Evolutionary conservation across 805 yeast species (phyloP).

Genomic region (Metschnikowia hibisci): DNA sequence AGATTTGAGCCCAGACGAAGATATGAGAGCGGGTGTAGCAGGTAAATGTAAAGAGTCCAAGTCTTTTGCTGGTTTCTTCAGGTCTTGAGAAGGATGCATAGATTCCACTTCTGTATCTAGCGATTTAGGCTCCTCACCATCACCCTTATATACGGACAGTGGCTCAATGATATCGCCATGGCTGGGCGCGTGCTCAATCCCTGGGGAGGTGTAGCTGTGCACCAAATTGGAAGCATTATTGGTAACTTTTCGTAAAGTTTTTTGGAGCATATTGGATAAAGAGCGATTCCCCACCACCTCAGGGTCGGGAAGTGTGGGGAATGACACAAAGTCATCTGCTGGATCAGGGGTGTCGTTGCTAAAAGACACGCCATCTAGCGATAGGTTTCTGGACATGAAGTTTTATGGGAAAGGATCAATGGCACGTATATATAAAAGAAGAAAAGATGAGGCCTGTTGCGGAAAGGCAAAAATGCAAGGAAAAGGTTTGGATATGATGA

Average conservation of each 20-base stretch:
- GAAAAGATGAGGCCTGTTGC: too few species aligned
- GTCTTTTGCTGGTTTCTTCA: background rate
- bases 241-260: slow-evolving; percentile 40
- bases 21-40: background rate
- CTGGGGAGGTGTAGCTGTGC: slow-evolving; percentile 16
- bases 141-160: slow-evolving; percentile 6
- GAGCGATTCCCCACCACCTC: slow-evolving; percentile 32
- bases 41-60: background rate
- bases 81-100: background rate
- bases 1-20: slow-evolving; percentile 1
- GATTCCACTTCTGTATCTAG: background rate
- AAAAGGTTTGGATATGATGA: too few species aligned
- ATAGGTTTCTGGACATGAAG: slow-evolving; percentile 3
- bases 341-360: slow-evolving; percentile 4
- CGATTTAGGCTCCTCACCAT: background rate
- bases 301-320: slow-evolving; percentile 44
- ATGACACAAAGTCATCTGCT: slow-evolving; percentile 35
- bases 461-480: too few species aligned
- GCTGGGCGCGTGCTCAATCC: background rate
- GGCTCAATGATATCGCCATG: slow-evolving; percentile 8
- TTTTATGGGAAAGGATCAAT: background rate
- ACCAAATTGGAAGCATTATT: slow-evolving; percentile 40
- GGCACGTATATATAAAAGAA: too few species aligned
- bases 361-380: slow-evolving; percentile 4
- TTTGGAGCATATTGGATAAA: slow-evolving; percentile 32